phyloP scores from a whole-genome alignment of 2,329 filamentous ascomycete genomes.

The Fusarium hainanense region DNA sequence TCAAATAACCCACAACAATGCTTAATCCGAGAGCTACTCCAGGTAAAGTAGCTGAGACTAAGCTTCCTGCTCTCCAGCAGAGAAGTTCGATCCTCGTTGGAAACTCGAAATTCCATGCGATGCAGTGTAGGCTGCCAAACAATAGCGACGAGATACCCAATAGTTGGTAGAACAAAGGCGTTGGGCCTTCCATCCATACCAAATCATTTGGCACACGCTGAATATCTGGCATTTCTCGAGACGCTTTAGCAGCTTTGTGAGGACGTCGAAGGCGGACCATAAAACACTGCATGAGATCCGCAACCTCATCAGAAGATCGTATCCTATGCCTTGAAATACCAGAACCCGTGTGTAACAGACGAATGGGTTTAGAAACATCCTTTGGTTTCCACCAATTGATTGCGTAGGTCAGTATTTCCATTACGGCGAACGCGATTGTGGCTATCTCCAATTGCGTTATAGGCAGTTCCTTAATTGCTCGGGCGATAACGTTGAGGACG shows the following conservation, averaged over 20 bases:
- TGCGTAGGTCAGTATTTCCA: background rate
- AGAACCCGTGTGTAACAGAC: no score
- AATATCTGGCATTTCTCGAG: accelerated
- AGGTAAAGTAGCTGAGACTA: background rate
- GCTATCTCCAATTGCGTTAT: background rate
- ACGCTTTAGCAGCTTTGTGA: background rate
- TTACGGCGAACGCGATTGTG: accelerated
- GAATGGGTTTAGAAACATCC: background rate
- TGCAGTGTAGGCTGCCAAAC: background rate
- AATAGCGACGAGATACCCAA: accelerated
- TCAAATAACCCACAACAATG: background rate
- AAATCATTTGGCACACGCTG: accelerated
- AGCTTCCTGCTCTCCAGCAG: background rate
- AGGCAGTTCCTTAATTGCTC: background rate
- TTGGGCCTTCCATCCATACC: background rate
- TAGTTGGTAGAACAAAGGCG: background rate
- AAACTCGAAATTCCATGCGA: background rate
- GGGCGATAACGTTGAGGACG: background rate
- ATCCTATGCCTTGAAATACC: no score
- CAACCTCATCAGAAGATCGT: no score
- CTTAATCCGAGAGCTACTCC: accelerated
- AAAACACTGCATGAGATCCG: background rate
- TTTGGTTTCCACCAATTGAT: background rate
- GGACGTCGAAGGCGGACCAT: background rate
- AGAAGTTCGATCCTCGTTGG: background rate